These are phyloP conservation scores for Nitzschia inconspicua DNA, from an alignment of 108 stramenopile genomes.

Conservation along the genomic window DNA sequence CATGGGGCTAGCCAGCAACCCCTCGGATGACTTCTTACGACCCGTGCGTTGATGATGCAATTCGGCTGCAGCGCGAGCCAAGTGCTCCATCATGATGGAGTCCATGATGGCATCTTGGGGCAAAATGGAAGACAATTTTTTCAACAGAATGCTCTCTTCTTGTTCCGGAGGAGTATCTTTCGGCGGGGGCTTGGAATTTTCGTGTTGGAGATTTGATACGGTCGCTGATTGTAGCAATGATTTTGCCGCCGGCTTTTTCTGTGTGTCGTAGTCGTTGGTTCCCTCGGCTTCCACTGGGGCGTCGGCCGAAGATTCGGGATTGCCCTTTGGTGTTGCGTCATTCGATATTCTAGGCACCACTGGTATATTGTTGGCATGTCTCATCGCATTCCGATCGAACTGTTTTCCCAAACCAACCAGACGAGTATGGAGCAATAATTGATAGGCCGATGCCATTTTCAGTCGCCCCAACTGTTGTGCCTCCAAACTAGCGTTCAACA, in stretches of 20 bases:
- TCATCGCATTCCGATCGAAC: constrained; percentile 56
- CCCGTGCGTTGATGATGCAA: constrained; percentile 81
- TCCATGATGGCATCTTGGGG: constrained; percentile 53
- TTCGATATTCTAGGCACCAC: not conserved
- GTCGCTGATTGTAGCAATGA: not conserved
- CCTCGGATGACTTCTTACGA: constrained; percentile 51
- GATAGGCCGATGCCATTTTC: constrained; percentile 66
- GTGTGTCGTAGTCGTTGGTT: constrained; percentile 12
- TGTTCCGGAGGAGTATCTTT: not conserved
- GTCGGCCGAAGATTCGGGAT: constrained; percentile 6
- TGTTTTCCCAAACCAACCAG: constrained; percentile 79
- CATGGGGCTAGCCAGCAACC: constrained; percentile 30
- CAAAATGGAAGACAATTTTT: constrained; percentile 31
- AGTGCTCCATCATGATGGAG: constrained; percentile 74
- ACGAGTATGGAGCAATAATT: constrained; percentile 69
- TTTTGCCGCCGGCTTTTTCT: not conserved
- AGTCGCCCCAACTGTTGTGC: constrained; percentile 75
- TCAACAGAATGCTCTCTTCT: constrained; percentile 8
- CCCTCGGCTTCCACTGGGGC: constrained; percentile 8
- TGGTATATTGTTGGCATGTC: not conserved
- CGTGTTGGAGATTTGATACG: not conserved
- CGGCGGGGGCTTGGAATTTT: not conserved
- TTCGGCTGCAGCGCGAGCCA: constrained; percentile 79
- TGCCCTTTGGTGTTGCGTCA: constrained; percentile 12
- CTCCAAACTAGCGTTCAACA: constrained; percentile 68